phyloP scores from a whole-genome alignment of 192 early-diverging fungal species.

The Podila horticola region DNA sequence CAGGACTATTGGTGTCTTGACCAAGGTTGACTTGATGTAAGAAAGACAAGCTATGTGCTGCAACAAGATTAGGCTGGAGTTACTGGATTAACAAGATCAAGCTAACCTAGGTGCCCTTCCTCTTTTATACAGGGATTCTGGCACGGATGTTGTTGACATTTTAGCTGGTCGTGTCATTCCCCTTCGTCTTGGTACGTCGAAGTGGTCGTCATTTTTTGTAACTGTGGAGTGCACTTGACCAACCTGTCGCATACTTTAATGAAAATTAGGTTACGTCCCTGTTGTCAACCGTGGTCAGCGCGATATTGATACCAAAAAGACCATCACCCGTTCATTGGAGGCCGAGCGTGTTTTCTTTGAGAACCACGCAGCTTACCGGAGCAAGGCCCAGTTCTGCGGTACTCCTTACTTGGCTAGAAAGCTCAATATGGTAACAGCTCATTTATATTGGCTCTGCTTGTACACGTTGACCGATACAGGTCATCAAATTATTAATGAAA shows the following conservation, averaged over 20 bases:
- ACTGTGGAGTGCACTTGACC: no score
- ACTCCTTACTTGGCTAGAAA: constrained; percentile 97
- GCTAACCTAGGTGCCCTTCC: neutral
- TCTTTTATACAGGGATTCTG: constrained; percentile 73
- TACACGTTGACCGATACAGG: neutral
- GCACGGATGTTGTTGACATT: constrained; percentile 99
- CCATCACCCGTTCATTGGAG: constrained; percentile 90
- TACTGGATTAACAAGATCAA: no score
- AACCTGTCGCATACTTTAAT: neutral
- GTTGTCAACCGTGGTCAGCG: constrained; percentile 99
- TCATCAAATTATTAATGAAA: neutral
- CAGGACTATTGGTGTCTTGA: constrained; percentile 98
- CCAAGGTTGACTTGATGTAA: constrained; percentile 98
- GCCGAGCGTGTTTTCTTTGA: constrained; percentile 94
- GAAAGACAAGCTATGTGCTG: neutral
- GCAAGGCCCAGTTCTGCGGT: constrained; percentile 98
- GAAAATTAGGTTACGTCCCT: constrained; percentile 88
- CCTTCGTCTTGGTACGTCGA: constrained; percentile 80
- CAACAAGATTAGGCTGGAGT: neutral
- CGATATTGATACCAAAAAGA: constrained; percentile 95
- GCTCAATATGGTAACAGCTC: constrained; percentile 83
- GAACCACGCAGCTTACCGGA: constrained; percentile 92
- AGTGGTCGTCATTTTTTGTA: constrained; percentile 3
- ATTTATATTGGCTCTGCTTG: neutral
- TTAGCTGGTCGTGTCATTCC: constrained; percentile 97